phyloP scores from a whole-genome alignment of 106 monocot genomes.

The Allium sativum region DNA sequence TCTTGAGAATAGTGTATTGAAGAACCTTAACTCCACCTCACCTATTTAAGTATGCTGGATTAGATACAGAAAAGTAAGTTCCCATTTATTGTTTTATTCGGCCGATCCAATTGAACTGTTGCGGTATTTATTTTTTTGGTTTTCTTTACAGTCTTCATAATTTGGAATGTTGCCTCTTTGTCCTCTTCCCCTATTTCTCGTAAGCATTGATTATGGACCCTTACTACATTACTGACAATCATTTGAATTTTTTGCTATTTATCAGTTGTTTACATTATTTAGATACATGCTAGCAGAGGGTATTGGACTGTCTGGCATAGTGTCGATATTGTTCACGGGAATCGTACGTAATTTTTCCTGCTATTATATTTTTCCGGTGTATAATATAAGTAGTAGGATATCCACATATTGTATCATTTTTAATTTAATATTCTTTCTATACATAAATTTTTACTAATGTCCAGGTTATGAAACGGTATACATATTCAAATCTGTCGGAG shows the following conservation, averaged over 20 bases:
- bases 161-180: conserved; percentile 94
- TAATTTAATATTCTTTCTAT: not conserved
- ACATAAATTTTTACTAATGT: not conserved
- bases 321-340: conserved; percentile 96
- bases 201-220: conserved; percentile 24
- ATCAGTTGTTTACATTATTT: conserved; percentile 3
- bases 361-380: not conserved
- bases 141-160: conserved; percentile 67
- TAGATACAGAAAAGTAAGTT: conserved; percentile 91
- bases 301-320: conserved; percentile 88
- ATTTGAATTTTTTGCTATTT: not conserved
- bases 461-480: conserved; percentile 97
- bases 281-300: conserved; percentile 99
- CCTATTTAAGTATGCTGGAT: conserved; percentile 98
- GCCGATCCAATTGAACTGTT: not conserved
- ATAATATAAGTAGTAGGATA: not conserved
- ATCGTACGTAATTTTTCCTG: conserved; percentile 46
- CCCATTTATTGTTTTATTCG: conserved; percentile 2
- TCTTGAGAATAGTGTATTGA: conserved; percentile 9
- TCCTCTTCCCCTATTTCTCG: conserved; percentile 98
- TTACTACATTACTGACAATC: not conserved
- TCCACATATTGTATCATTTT: not conserved
- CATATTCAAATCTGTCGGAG: conserved; percentile 84
- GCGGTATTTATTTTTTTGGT: not conserved
- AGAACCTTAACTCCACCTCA: conserved; percentile 57